phyloP scores from a whole-genome alignment of 176 grass and related monocot genomes.

The maize (Zea mays) region DNA sequence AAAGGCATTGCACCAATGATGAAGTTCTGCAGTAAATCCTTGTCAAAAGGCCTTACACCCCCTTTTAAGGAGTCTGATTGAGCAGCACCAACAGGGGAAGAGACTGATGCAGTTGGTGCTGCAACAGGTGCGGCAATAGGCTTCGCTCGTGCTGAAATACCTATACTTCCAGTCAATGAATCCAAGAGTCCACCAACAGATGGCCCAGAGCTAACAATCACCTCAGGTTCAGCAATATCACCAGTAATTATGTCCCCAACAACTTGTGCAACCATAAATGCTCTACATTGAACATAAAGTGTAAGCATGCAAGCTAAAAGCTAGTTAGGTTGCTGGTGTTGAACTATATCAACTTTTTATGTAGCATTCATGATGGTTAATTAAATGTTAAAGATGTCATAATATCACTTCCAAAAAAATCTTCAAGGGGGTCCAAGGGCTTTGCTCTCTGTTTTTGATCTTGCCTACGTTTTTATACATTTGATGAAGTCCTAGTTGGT shows the following conservation, averaged over 20 bases:
- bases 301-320: constrained; percentile 16
- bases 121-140: constrained; percentile 66
- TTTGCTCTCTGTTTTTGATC: neutral
- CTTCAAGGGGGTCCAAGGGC: neutral
- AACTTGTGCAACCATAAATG: constrained; percentile 87
- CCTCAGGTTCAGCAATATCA: constrained; percentile 72
- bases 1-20: constrained; percentile 88
- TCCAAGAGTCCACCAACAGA: constrained; percentile 90
- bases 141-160: constrained; percentile 74
- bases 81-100: constrained; percentile 55
- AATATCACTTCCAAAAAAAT: neutral
- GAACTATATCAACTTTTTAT: neutral
- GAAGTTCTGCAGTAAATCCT: constrained; percentile 72
- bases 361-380: neutral
- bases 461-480: constrained; percentile 2
- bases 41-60: constrained; percentile 73
- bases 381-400: neutral
- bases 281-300: constrained; percentile 47
- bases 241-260: constrained; percentile 87
- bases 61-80: constrained; percentile 66
- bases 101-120: constrained; percentile 49
- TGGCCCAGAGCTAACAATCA: constrained; percentile 58
- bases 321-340: neutral
- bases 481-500: neutral
- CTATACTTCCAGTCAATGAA: constrained; percentile 92